Evolutionary conservation across 2,329 filamentous ascomycete species (phyloP).

Genomic region (Balansia obtecta): DNA sequence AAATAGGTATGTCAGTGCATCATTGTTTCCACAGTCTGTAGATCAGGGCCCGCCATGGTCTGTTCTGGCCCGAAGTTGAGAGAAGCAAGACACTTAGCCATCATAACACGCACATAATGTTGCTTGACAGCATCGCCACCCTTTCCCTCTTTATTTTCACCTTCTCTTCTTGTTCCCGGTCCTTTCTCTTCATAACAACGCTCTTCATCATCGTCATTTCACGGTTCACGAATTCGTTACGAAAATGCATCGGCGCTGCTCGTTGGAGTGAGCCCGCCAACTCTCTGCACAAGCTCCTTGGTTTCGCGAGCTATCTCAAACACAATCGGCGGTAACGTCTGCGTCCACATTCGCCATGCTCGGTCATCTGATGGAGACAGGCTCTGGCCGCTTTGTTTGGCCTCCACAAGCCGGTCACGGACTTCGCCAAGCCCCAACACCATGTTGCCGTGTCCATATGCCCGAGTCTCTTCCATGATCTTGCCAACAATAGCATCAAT

Average conservation of each 20-base stretch:
- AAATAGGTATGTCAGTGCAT: not conserved
- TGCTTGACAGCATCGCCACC: not conserved
- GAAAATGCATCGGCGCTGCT: conserved; percentile 34
- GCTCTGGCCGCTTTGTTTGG: conserved; percentile 47
- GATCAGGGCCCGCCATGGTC: not conserved
- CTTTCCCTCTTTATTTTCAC: not conserved
- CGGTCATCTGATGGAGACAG: conserved; percentile 39
- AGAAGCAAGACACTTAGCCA: not conserved
- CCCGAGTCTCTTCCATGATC: conserved; percentile 54
- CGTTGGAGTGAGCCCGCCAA: conserved; percentile 23
- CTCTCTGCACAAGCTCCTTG: conserved; percentile 51
- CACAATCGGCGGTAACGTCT: conserved; percentile 68
- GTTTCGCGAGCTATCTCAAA: conserved; percentile 76
- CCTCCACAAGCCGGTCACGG: conserved; percentile 51
- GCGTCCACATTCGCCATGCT: conserved; percentile 52
- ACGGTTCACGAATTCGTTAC: conserved; percentile 14
- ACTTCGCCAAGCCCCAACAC: conserved; percentile 49
- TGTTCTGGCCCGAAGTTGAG: not conserved
- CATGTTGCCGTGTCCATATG: conserved; percentile 37
- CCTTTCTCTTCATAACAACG: not conserved
- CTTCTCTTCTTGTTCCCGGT: not conserved
- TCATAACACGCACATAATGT: not conserved
- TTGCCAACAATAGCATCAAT: conserved; percentile 61
- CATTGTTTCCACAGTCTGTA: not conserved
- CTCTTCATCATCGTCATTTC: conserved; percentile 3